Evolutionary conservation across 2,329 filamentous ascomycete genomes (phyloP).

Genomic region (Fusarium protoensiforme): DNA sequence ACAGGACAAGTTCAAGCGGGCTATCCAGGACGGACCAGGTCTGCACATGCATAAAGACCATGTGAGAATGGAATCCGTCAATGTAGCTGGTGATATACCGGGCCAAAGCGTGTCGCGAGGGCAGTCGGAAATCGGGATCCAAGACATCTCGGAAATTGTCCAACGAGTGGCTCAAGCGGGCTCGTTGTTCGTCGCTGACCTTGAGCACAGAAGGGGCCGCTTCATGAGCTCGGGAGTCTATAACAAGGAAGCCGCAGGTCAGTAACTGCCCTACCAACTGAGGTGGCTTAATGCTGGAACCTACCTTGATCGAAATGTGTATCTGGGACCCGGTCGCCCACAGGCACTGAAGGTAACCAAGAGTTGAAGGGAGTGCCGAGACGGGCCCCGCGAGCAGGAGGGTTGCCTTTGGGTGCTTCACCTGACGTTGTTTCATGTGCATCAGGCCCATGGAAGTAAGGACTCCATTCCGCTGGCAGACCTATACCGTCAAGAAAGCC

Average conservation of each 20-base stretch:
- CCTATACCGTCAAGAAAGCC: constrained; percentile 52
- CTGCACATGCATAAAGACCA: constrained; percentile 51
- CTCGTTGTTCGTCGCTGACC: constrained; percentile 50
- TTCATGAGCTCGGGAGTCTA: constrained; percentile 8
- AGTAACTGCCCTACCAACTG: constrained; percentile 12
- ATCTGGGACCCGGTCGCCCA: constrained; percentile 42
- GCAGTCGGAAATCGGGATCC: constrained; percentile 45
- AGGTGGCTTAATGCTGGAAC: not conserved
- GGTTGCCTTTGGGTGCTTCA: not conserved
- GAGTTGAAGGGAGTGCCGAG: constrained; percentile 51
- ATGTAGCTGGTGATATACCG: constrained; percentile 51
- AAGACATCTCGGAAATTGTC: constrained; percentile 38
- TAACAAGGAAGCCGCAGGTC: constrained; percentile 6
- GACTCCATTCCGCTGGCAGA: constrained; percentile 52
- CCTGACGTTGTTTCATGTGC: not conserved
- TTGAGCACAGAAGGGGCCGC: constrained; percentile 34
- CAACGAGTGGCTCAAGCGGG: constrained; percentile 27
- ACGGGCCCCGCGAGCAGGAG: constrained; percentile 11
- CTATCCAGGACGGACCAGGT: constrained; percentile 48
- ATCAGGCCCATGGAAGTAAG: constrained; percentile 47
- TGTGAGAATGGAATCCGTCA: constrained; percentile 52
- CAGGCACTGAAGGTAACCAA: constrained; percentile 51
- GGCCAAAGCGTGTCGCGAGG: constrained; percentile 50
- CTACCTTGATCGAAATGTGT: not conserved
- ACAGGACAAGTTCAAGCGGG: constrained; percentile 47